phyloP scores from a whole-genome alignment of 768 basidiomycete species.

The Boletus rubroflammeus region DNA sequence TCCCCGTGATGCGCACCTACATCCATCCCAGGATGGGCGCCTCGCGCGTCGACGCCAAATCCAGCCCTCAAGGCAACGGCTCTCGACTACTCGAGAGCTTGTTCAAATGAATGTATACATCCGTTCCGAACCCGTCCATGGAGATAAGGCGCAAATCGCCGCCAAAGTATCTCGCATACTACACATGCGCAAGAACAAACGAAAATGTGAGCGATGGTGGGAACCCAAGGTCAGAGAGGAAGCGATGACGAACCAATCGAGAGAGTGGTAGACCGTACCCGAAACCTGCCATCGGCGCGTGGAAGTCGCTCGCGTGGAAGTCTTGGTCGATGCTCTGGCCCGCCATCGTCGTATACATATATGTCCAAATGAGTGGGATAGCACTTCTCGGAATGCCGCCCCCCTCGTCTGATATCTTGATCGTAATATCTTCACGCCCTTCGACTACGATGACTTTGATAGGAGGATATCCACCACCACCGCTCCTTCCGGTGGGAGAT shows the following conservation, averaged over 20 bases:
- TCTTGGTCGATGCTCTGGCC: constrained; percentile 70
- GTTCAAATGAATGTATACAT: constrained; percentile 91
- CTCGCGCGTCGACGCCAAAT: not conserved
- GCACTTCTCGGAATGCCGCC: constrained; percentile 83
- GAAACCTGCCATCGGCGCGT: constrained; percentile 98
- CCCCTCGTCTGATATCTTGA: constrained; percentile 98
- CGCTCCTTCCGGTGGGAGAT: constrained; percentile 1
- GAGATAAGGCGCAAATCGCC: constrained; percentile 91
- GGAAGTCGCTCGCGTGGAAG: constrained; percentile 81
- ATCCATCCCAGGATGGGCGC: not conserved
- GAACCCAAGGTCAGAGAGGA: constrained; percentile 67
- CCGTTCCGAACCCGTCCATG: constrained; percentile 98
- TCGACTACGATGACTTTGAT: constrained; percentile 72
- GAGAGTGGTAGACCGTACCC: constrained; percentile 93
- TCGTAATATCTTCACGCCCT: constrained; percentile 95
- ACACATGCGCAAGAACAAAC: not conserved
- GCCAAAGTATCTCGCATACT: constrained; percentile 96
- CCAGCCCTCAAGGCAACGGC: constrained; percentile 18
- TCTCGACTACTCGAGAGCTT: constrained; percentile 57
- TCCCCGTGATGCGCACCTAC: not conserved
- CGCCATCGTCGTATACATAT: constrained; percentile 91
- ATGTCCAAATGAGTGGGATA: constrained; percentile 97
- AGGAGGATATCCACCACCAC: constrained; percentile 20
- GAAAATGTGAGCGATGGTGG: not conserved
- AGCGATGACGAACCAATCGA: constrained; percentile 60